phyloP scores from a whole-genome alignment of 495 filamentous ascomycete genomes.

The Sabuloglossum arenarium region DNA sequence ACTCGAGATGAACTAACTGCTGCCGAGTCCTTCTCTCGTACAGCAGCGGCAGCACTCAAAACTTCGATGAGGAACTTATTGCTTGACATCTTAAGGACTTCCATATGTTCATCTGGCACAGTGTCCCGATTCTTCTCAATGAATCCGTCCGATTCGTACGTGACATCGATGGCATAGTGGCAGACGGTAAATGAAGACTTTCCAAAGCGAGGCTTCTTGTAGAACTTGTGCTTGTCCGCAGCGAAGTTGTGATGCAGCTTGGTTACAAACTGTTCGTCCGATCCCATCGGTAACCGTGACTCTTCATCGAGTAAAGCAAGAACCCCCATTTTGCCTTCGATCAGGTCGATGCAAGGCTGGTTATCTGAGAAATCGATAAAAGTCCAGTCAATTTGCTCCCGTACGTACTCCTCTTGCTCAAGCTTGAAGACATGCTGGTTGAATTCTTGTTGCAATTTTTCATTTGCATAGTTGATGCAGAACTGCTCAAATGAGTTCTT shows the following conservation, averaged over 20 bases:
- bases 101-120: constrained; percentile 95
- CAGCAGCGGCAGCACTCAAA: constrained; percentile 60
- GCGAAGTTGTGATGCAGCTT: constrained; percentile 94
- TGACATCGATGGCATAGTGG: constrained; percentile 96
- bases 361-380: constrained; percentile 99
- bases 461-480: constrained; percentile 99
- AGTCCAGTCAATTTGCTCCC: constrained; percentile 96
- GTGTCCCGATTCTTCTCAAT: constrained; percentile 99
- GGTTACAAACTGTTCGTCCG: constrained; percentile 91
- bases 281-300: constrained; percentile 87
- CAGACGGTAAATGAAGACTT: constrained; percentile 97
- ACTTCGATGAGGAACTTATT: constrained; percentile 77
- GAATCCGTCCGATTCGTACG: constrained; percentile 98
- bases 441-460: constrained; percentile 98
- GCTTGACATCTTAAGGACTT: constrained; percentile 62
- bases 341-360: constrained; percentile 97
- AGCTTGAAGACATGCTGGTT: constrained; percentile 99
- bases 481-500: constrained; percentile 99
- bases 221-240: constrained; percentile 82
- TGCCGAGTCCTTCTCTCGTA: constrained; percentile 69
- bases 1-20: constrained; percentile 46
- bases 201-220: constrained; percentile 94
- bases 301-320: constrained; percentile 89
- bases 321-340: constrained; percentile 90
- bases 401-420: constrained; percentile 94